Evolutionary conservation across 768 basidiomycete genomes (phyloP), one percentile per base, ranked within the genome.

Genomic region (Amanita jacksonii): DNA sequence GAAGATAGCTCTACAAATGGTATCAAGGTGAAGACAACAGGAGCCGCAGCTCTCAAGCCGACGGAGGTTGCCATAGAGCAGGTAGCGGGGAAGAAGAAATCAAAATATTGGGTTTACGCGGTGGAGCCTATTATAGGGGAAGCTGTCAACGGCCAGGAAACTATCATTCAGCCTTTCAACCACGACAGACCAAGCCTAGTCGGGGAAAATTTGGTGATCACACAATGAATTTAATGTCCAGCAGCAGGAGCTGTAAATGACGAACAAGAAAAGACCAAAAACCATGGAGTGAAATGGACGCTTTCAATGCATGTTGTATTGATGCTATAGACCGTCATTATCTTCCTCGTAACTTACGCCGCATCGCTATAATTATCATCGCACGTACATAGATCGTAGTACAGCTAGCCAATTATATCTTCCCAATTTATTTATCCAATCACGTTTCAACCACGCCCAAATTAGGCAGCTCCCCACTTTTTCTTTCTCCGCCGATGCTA

Each of bases 101-200:
- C 87, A 56, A 88, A 84, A 55, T 89, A 80, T 58, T 88, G 87
- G 86, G 81, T 83, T 34, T 91, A 91, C 51, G 87, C 87, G 15
- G 84, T 90, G 19, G 87, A 90, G 52, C 82, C 85, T 1, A 54
- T 74, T 6, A 10, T 28, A 27, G 44, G 44, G 30, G 36, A 8
- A 9, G 19, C 27, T 24, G 18, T 31, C 35, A 37, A 38, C 6
- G 44, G 30, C 16, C 36, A 43, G n/a, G 33, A 15, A 16, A 13
- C 15, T 34, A 37, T 15, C 10, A 27, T 15, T 5, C 24, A 38
- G 31, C 22, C 35, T 13, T 45, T 30, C 13, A 45, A 38, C 35
- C 44, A 45, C 30, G 44, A 38, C 33, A 34, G 13, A 34, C 33
- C 5, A 34, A 18, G 15, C 34, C 23, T 32, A 35, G 27, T 35